phyloP scores from a whole-genome alignment of 2,329 filamentous ascomycete genomes.

The Sporothrix euskadiensis region DNA sequence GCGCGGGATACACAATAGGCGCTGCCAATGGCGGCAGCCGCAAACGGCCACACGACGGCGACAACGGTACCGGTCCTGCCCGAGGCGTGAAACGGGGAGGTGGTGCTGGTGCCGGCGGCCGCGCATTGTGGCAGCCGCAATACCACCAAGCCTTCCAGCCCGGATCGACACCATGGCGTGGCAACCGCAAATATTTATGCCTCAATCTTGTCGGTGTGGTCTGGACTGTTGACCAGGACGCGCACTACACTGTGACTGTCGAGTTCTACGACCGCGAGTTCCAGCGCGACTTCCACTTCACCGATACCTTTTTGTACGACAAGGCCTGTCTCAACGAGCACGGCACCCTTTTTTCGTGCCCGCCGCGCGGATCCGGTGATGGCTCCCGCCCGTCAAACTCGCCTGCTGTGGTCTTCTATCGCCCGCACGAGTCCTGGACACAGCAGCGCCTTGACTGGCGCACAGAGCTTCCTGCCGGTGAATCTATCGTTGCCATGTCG shows the following conservation, averaged over 20 bases:
- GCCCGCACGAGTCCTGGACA: conserved; percentile 97
- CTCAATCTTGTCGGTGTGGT: conserved; percentile 92
- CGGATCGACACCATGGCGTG: conserved; percentile 92
- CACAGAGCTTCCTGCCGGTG: conserved; percentile 81
- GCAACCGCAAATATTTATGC: conserved; percentile 89
- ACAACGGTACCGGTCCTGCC: conserved; percentile 51
- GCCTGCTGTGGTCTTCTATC: conserved; percentile 87
- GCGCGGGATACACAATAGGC: conserved; percentile 71
- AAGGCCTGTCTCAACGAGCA: conserved; percentile 89
- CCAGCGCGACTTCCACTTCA: conserved; percentile 95
- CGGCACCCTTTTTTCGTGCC: conserved; percentile 82
- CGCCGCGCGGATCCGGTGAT: conserved; percentile 50
- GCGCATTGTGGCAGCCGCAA: conserved; percentile 55
- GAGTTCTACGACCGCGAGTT: conserved; percentile 96
- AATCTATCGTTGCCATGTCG: conserved; percentile 83
- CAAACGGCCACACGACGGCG: conserved; percentile 49
- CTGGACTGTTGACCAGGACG: conserved; percentile 96
- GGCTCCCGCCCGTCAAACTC: conserved; percentile 47
- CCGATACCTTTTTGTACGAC: conserved; percentile 92
- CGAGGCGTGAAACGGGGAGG: conserved; percentile 53
- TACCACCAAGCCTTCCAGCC: conserved; percentile 88
- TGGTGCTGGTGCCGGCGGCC: conserved; percentile 5
- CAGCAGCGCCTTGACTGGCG: conserved; percentile 85
- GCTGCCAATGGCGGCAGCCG: conserved; percentile 49
- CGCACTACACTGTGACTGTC: conserved; percentile 88